A percentile compares a stretch with the other conserved stretches of the same genome.
phyloP scores from a whole-genome alignment of 2,329 filamentous ascomycete species.

The Venturia oleaginea region DNA sequence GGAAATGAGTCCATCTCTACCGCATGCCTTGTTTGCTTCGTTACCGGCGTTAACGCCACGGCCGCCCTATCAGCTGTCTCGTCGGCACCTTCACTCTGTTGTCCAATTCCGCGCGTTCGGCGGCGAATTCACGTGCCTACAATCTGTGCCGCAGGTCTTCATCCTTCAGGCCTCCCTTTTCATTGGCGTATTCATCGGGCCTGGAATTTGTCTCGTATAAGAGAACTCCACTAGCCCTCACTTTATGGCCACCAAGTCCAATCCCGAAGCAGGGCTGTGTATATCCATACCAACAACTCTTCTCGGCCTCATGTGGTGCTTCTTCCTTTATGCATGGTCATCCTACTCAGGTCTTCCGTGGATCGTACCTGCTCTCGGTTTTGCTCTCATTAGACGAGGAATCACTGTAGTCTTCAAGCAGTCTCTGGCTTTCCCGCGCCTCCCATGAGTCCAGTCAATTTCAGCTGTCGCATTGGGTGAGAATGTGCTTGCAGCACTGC shows the following conservation, averaged over 20 bases:
- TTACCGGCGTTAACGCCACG: constrained; percentile 29
- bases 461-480: constrained; percentile 41
- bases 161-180: constrained; percentile 37
- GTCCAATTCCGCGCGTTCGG: constrained; percentile 38
- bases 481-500: constrained; percentile 39
- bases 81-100: constrained; percentile 40
- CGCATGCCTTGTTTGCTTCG: constrained; percentile 25
- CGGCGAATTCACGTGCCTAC: constrained; percentile 42
- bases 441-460: constrained; percentile 41
- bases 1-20: constrained; percentile 26
- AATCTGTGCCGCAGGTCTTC: constrained; percentile 38
- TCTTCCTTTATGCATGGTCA: constrained; percentile 45
- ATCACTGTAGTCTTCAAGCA: constrained; percentile 38
- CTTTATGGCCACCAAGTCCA: constrained; percentile 25
- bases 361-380: constrained; percentile 39
- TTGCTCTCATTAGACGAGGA: constrained; percentile 41
- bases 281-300: constrained; percentile 35
- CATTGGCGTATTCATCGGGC: constrained; percentile 37
- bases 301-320: constrained; percentile 37
- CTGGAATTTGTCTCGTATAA: constrained; percentile 28
- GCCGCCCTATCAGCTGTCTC: constrained; percentile 30
- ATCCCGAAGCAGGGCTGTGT: constrained; percentile 36
- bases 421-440: constrained; percentile 40
- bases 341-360: constrained; percentile 35
- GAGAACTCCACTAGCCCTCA: constrained; percentile 17